These are phyloP conservation scores for Phytopythium helicoides DNA, from an alignment of 352 stramenopile genomes.

Conservation along the genomic window DNA sequence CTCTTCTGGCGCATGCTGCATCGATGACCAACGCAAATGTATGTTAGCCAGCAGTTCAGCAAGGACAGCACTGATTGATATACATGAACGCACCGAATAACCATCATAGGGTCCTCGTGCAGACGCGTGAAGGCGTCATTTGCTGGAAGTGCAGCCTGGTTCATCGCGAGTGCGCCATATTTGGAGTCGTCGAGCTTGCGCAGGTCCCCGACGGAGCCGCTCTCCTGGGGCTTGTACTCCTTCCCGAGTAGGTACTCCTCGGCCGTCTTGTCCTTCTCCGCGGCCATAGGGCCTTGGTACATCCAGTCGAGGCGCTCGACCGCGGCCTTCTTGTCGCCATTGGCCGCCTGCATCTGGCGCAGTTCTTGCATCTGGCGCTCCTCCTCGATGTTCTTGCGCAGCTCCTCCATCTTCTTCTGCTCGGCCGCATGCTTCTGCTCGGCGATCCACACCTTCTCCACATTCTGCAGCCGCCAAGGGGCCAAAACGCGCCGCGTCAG, in stretches of 20 bases:
- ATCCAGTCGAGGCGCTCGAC: constrained; percentile 95
- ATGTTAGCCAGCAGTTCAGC: no score
- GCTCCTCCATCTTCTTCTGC: constrained; percentile 91
- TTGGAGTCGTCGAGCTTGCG: constrained; percentile 53
- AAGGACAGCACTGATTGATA: no score
- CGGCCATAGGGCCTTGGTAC: constrained; percentile 93
- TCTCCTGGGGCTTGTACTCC: constrained; percentile 59
- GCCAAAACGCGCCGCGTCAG: constrained; percentile 5
- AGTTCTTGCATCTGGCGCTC: constrained; percentile 96
- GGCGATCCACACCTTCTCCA: constrained; percentile 97
- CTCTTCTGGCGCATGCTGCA: constrained; percentile 67
- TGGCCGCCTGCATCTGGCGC: constrained; percentile 83
- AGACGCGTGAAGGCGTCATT: constrained; percentile 93
- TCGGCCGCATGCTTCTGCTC: constrained; percentile 95
- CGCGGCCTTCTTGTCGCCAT: constrained; percentile 75
- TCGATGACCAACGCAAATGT: not conserved
- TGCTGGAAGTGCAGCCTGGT: constrained; percentile 44
- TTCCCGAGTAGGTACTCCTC: constrained; percentile 95
- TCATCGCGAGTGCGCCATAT: constrained; percentile 66
- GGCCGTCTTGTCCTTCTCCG: constrained; percentile 50
- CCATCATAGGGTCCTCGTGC: constrained; percentile 96
- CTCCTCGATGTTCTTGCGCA: constrained; percentile 96
- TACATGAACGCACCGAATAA: constrained; percentile 82
- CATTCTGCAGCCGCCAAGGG: constrained; percentile 69
- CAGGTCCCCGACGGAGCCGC: constrained; percentile 37